Percentiles rank a stretch among this genome's conserved stretches.
Conservation (phyloP, 768 basidiomycete genomes). For the Melanogaster broomeanus region DNA sequence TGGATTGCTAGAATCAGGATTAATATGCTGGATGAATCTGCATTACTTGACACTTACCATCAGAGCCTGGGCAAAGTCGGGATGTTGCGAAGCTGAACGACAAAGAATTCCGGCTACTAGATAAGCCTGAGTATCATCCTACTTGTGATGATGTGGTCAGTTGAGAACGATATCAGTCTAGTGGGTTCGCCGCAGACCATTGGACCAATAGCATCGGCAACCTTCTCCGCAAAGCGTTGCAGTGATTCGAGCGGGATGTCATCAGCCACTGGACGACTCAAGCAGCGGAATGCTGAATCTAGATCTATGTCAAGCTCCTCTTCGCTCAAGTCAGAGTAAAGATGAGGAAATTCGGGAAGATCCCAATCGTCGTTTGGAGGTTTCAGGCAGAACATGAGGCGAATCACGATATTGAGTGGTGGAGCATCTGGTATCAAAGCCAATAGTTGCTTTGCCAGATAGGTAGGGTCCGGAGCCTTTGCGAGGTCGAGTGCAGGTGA, state of each 20-base stretch:
- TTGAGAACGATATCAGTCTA: not conserved
- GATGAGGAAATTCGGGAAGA: conserved; percentile 66
- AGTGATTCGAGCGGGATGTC: conserved; percentile 52
- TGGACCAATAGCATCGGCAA: conserved; percentile 55
- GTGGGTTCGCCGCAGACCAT: conserved; percentile 45
- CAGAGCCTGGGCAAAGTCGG: conserved; percentile 41
- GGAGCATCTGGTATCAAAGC: conserved; percentile 62
- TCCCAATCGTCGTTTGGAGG: conserved; percentile 83
- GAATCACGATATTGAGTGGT: conserved; percentile 61
- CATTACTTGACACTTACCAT: conserved; percentile 38
- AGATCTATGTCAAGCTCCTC: conserved; percentile 56
- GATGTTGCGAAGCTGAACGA: conserved; percentile 66
- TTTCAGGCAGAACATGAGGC: conserved; percentile 80
- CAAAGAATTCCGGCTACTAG: conserved; percentile 62
- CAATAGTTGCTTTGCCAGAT: conserved; percentile 62
- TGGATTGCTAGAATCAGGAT: conserved; percentile 46
- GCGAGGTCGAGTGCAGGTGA: conserved; percentile 60
- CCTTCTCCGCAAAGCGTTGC: conserved; percentile 53
- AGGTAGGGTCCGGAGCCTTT: conserved; percentile 57
- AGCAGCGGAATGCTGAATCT: conserved; percentile 52
- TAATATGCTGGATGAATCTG: not conserved
- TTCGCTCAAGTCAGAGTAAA: conserved; percentile 63
- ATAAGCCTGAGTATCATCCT: conserved; percentile 60
- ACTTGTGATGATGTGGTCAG: conserved; percentile 10
- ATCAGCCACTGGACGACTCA: conserved; percentile 61